phyloP scores from a whole-genome alignment of 2,329 filamentous ascomycete species.

The Aotearoamyces nothofagi region DNA sequence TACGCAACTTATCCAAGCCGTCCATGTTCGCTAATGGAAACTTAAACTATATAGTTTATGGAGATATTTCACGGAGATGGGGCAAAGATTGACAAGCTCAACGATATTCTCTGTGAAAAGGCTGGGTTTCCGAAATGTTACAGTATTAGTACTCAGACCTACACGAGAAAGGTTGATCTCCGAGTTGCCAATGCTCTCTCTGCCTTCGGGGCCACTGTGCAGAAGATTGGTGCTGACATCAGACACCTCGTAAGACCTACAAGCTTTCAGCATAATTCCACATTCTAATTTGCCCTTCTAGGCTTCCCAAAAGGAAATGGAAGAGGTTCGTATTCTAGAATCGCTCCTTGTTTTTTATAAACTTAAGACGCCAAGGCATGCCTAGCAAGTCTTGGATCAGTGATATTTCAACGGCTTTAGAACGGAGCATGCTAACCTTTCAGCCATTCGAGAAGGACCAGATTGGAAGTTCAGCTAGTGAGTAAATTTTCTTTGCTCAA shows the following conservation, averaged over 20 bases:
- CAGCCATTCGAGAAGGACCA: conserved; percentile 70
- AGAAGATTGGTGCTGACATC: conserved; percentile 62
- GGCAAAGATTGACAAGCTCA: conserved; percentile 35
- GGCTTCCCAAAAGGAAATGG: conserved; percentile 72
- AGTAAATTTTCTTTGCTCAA: no score
- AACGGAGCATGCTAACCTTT: no score
- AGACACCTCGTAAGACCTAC: conserved; percentile 51
- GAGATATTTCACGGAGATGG: conserved; percentile 32
- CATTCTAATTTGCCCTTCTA: no score
- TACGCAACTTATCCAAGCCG: no score
- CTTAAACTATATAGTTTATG: no score
- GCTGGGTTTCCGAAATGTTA: conserved; percentile 35
- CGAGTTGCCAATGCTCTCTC: conserved; percentile 67
- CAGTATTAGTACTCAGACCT: conserved; percentile 45
- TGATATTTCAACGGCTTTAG: no score
- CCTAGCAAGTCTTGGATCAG: no score
- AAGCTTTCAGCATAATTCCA: no score
- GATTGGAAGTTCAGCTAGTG: conserved; percentile 53
- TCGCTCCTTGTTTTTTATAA: no score
- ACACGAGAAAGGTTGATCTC: conserved; percentile 68
- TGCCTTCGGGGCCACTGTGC: conserved; percentile 64
- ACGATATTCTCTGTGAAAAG: conserved; percentile 38
- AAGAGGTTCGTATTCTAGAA: no score
- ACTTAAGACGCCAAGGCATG: no score
- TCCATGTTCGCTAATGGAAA: no score